phyloP scores from a whole-genome alignment of 176 grass and related monocot genomes.

The Cenchrus purpureus region DNA sequence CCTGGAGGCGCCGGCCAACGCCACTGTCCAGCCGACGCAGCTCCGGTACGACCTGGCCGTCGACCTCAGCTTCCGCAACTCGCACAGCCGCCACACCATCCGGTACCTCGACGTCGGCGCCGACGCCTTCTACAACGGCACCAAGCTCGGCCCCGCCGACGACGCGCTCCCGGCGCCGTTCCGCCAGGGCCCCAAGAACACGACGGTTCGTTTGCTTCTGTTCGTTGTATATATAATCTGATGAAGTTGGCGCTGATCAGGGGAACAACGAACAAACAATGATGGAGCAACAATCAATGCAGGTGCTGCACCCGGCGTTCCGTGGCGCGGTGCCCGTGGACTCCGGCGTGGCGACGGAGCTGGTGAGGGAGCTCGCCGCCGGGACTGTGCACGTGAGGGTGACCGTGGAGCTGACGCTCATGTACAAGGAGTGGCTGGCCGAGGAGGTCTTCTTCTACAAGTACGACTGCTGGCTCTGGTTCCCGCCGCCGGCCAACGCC shows the following conservation, averaged over 20 bases:
- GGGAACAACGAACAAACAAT: too few species aligned
- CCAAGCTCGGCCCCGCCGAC: too few species aligned
- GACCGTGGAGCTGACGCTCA: conserved; percentile 36
- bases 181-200: too few species aligned
- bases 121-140: too few species aligned
- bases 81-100: too few species aligned
- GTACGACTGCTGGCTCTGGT: conserved; percentile 38
- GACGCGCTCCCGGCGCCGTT: too few species aligned
- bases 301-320: conserved; percentile 26
- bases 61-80: too few species aligned
- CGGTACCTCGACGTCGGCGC: too few species aligned
- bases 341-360: neutral
- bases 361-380: conserved; percentile 20
- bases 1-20: neutral
- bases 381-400: conserved; percentile 21
- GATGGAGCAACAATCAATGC: neutral
- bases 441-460: conserved; percentile 33
- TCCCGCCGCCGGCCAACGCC: conserved; percentile 17
- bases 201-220: too few species aligned
- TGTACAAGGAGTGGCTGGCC: neutral
- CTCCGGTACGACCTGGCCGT: too few species aligned
- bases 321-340: neutral
- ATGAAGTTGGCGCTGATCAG: neutral
- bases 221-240: too few species aligned
- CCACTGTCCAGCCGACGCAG: neutral